Evolutionary conservation across 2,329 filamentous ascomycete genomes (phyloP), one percentile per base, ranked within the genome.

Genomic region (Penicillium sp.): DNA sequence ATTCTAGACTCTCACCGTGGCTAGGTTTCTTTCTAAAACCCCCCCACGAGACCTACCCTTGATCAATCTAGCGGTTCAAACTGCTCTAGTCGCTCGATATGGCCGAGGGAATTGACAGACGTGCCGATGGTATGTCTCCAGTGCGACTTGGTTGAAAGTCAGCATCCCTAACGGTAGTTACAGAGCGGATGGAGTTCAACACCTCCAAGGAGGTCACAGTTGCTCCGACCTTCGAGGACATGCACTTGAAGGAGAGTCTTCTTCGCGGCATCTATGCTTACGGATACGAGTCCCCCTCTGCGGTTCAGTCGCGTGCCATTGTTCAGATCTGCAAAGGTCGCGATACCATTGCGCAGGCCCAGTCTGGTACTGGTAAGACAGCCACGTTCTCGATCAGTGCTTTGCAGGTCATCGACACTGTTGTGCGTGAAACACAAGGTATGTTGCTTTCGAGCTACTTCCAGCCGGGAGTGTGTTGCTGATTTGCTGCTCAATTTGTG

Each of bases 311-410:
- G 67, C 91, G 95, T 73, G 95, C 95, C 54, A 99, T 99, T 73
- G 95, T 99, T 51, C 95, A 98, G 80, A 91, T 99, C 73, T 99
- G 95, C 87, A 98, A 98, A 80, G 95, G 95, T 66, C 92, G 95
- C 79, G 95, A 99, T 78, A 98, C 95, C 63, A 99, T 99, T 74
- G 95, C 95, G 18, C 95, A 99, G 76, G 95, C 95, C 19, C 95
- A 98, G 78, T 97, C 94, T 47, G 93, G 93, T 78, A 97, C 93
- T 54, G 93, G 93, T 82, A 97, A 97, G 83, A 97, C 93, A 3
- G 93, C 93, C 35, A 97, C 93, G 37, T 97, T 97, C 79, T 94
- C 92, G 51, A 96, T 97, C 78, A 95, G 90, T 76, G 96, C 96
- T 81, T 88, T 97, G 50, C 93, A 97, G 76, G 91, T 96, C 71